Evolutionary conservation across 192 early-diverging fungal genomes (phyloP).

Genomic region (Chytriomyces hyalinus): DNA sequence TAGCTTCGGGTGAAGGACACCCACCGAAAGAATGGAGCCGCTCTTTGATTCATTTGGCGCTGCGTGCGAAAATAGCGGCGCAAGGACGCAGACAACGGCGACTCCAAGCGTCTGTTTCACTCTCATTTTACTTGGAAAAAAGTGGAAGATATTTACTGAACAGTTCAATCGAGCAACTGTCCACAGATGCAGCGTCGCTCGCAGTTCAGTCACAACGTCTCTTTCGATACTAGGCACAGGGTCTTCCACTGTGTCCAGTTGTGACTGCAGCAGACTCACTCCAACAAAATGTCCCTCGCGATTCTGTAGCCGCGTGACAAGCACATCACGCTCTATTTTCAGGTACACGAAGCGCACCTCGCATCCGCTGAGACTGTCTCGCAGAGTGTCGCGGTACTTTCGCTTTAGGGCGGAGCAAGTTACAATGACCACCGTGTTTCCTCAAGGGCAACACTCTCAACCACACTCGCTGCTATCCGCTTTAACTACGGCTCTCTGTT

Average conservation of each 20-base stretch:
- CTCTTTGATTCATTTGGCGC: not conserved
- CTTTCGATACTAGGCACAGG: not conserved
- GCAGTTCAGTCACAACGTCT: not conserved
- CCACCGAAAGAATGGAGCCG: not conserved
- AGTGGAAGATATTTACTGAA: not conserved
- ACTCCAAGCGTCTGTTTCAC: not conserved
- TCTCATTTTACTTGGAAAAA: no score
- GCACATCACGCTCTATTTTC: not conserved
- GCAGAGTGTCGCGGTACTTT: conserved; percentile 13
- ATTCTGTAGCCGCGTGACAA: not conserved
- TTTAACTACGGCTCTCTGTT: conserved; percentile 22
- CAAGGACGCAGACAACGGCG: not conserved
- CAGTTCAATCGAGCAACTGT: not conserved
- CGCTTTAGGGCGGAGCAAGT: conserved; percentile 26
- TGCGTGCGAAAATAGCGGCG: not conserved
- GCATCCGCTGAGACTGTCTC: not conserved
- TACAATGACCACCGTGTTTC: not conserved
- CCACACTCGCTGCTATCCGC: not conserved
- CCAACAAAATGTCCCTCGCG: conserved; percentile 21
- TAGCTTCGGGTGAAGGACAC: not conserved
- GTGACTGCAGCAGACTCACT: conserved; percentile 5
- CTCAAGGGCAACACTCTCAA: not conserved
- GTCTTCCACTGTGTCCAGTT: conserved; percentile 10
- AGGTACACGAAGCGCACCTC: conserved; percentile 7
- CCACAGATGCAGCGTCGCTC: not conserved